Percentiles rank a stretch among this genome's conserved stretches.
These are phyloP conservation scores for Mortierella sp. DNA, from an alignment of 371 early-diverging fungal genomes.

Conservation along the genomic window DNA sequence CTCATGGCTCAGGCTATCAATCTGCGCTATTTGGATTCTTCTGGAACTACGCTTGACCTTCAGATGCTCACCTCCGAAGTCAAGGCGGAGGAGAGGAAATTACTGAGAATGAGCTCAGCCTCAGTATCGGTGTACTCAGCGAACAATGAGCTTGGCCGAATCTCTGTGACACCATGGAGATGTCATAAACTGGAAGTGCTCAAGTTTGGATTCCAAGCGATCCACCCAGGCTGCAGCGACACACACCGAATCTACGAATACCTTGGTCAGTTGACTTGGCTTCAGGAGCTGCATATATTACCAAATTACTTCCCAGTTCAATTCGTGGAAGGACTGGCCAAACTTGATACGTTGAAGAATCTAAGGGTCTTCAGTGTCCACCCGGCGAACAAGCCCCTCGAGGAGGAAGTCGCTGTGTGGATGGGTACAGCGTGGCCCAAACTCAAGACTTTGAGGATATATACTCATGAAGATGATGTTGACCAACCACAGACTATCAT, in stretches of 20 bases:
- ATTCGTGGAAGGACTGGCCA: conserved; percentile 7
- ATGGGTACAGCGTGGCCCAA: conserved; percentile 7
- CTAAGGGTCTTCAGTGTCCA: conserved; percentile 11
- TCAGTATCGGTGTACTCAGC: neutral
- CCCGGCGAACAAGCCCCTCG: neutral
- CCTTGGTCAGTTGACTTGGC: neutral
- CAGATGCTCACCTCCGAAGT: neutral
- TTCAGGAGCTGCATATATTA: conserved; percentile 11
- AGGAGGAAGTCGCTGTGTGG: conserved; percentile 9
- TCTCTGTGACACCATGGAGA: neutral
- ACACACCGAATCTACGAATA: conserved; percentile 1
- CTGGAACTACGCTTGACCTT: conserved; percentile 6
- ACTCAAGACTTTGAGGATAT: conserved; percentile 1
- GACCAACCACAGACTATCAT: neutral
- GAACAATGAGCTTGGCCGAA: neutral
- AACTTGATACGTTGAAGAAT: neutral
- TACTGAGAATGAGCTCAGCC: neutral
- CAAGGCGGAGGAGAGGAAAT: neutral
- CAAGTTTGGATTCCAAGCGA: conserved; percentile 5
- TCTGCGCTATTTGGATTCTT: conserved; percentile 6
- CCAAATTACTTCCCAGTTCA: conserved; percentile 13
- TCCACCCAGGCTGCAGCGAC: neutral
- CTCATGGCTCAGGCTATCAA: conserved; percentile 9
- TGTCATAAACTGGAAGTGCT: conserved; percentile 6
- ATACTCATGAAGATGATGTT: neutral